Percentiles rank a stretch among this genome's conserved stretches.
Conservation (phyloP, 805 yeast genomes). For the Candida khao-thaluensis region DNA sequence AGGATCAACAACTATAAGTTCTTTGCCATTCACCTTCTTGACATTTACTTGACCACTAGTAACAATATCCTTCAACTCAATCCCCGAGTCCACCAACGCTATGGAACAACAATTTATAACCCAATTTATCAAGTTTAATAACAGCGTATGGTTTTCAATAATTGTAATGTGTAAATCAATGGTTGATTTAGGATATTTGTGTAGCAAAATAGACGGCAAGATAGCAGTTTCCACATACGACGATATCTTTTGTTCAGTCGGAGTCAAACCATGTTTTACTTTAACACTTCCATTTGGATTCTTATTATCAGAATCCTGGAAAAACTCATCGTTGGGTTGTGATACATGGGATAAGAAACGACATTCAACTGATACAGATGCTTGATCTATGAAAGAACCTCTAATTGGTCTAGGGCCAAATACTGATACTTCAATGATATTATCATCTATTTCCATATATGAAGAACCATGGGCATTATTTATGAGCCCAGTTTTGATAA, state of each 20-base stretch:
- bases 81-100: slow-evolving; percentile 82
- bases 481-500: slow-evolving; percentile 61
- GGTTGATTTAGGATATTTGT: slow-evolving; percentile 85
- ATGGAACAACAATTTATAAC: slow-evolving; percentile 63
- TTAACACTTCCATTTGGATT: slow-evolving; percentile 9
- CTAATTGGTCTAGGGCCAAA: slow-evolving; percentile 89
- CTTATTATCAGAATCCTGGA: slow-evolving; percentile 18
- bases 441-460: slow-evolving; percentile 65
- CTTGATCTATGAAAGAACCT: slow-evolving; percentile 67
- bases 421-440: slow-evolving; percentile 64
- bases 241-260: slow-evolving; percentile 48
- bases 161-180: slow-evolving; percentile 75
- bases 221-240: slow-evolving; percentile 52
- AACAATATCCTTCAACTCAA: slow-evolving; percentile 76
- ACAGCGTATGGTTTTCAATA: slow-evolving; percentile 29
- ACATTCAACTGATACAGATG: slow-evolving; percentile 61
- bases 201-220: slow-evolving; percentile 53
- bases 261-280: slow-evolving; percentile 30
- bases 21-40: slow-evolving; percentile 8
- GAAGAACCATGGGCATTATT: slow-evolving; percentile 81
- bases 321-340: slow-evolving; percentile 37
- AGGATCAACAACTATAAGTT: slow-evolving; percentile 21
- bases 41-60: slow-evolving; percentile 53
- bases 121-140: slow-evolving; percentile 47
- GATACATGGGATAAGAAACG: slow-evolving; percentile 50